Evolutionary conservation across 768 basidiomycete genomes (phyloP).

Genomic region (Dictyophora rubrovolvata): DNA sequence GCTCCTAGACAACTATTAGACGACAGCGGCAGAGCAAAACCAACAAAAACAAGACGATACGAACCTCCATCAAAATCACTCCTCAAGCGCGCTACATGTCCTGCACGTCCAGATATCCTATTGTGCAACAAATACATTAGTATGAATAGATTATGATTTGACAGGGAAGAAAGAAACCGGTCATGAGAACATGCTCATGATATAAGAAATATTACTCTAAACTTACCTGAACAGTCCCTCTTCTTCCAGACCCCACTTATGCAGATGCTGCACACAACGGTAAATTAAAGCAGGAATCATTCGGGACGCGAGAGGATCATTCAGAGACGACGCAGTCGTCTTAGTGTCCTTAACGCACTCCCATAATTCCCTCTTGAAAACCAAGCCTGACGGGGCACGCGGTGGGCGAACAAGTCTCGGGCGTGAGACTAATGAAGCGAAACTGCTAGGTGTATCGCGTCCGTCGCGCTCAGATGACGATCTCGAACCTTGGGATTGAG

Average conservation of each 20-base stretch:
- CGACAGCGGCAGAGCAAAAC: neutral
- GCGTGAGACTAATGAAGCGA: neutral
- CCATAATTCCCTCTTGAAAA: slow-evolving; percentile 57
- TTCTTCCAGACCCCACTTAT: slow-evolving; percentile 77
- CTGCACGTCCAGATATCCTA: slow-evolving; percentile 75
- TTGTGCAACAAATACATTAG: slow-evolving; percentile 8
- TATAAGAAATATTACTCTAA: neutral
- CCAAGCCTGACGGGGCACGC: slow-evolving; percentile 33
- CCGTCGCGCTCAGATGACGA: slow-evolving; percentile 40
- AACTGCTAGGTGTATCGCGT: slow-evolving; percentile 20
- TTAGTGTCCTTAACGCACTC: slow-evolving; percentile 44
- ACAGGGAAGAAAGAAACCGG: slow-evolving; percentile 1
- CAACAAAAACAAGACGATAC: slow-evolving; percentile 16
- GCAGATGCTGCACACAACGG: slow-evolving; percentile 72
- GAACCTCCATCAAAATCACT: slow-evolving; percentile 73
- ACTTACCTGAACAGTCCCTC: slow-evolving; percentile 78
- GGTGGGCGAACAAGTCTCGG: slow-evolving; percentile 3
- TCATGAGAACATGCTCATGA: neutral
- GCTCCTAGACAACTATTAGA: slow-evolving; percentile 35
- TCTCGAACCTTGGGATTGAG: slow-evolving; percentile 29
- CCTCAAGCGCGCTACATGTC: slow-evolving; percentile 66
- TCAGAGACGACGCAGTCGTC: neutral
- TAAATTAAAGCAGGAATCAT: slow-evolving; percentile 67
- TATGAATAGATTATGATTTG: slow-evolving; percentile 4
- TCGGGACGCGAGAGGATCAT: slow-evolving; percentile 34